Conservation (phyloP, 768 basidiomycete species). For the Gyrodon lividus region DNA sequence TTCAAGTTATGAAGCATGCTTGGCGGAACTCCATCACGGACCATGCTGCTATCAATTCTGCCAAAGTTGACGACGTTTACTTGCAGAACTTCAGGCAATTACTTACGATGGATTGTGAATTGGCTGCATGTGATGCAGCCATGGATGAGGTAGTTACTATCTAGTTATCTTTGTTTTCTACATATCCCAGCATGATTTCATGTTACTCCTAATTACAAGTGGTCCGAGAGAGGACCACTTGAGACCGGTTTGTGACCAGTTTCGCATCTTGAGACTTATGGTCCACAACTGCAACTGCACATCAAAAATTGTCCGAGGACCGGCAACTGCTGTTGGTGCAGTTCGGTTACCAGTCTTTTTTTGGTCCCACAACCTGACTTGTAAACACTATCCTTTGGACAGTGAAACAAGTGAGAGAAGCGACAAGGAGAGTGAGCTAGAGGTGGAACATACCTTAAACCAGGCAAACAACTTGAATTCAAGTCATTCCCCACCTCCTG, state of each 20-base stretch:
- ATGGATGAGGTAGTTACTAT: background rate
- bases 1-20: conserved; percentile 10
- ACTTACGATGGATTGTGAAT: background rate
- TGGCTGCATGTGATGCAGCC: background rate
- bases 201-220: background rate
- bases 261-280: no score
- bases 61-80: conserved; percentile 3
- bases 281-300: no score
- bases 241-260: background rate
- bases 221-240: background rate
- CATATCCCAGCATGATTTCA: no score
- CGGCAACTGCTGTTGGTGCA: background rate
- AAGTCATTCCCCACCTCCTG: no score
- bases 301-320: no score
- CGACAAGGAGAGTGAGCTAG: no score
- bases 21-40: conserved; percentile 10
- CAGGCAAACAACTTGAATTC: no score
- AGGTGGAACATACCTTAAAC: no score
- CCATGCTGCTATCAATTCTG: conserved; percentile 2
- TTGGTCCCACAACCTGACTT: background rate
- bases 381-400: background rate
- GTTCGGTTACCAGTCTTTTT: background rate
- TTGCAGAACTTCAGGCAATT: background rate
- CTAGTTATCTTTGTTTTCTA: background rate
- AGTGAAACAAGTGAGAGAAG: no score